Conservation (phyloP, 352 stramenopile genomes). For the Pythium guiyangense region DNA sequence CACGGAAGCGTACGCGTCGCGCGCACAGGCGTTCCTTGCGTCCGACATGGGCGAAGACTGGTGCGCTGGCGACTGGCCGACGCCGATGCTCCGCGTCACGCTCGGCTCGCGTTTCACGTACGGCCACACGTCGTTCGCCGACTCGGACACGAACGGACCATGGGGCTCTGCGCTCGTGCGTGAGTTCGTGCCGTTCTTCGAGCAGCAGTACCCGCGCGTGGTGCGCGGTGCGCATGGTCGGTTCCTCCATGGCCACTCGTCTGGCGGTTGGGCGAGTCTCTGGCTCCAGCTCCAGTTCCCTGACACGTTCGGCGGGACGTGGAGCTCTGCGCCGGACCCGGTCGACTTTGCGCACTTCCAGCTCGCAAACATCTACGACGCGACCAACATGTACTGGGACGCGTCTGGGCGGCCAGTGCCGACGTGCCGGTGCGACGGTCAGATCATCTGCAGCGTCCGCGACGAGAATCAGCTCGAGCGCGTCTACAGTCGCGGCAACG, state of each 20-base stretch:
- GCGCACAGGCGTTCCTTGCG: constrained; percentile 52
- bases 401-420: constrained; percentile 44
- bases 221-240: constrained; percentile 28
- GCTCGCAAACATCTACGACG: constrained; percentile 66
- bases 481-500: constrained; percentile 59
- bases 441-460: constrained; percentile 51
- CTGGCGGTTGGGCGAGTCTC: constrained; percentile 60
- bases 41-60: constrained; percentile 62
- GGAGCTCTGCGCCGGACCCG: constrained; percentile 66
- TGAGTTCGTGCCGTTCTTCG: constrained; percentile 66
- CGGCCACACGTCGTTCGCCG: constrained; percentile 72
- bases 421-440: constrained; percentile 46
- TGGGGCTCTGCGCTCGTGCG: constrained; percentile 64
- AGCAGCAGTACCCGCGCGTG: constrained; percentile 37
- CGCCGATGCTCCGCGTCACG: constrained; percentile 66
- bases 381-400: constrained; percentile 74
- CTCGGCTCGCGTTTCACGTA: constrained; percentile 72
- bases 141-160: constrained; percentile 56
- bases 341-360: constrained; percentile 72
- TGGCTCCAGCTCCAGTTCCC: constrained; percentile 76
- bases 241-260: constrained; percentile 72
- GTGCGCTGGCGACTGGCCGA: constrained; percentile 47
- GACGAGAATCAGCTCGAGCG: constrained; percentile 73
- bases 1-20: constrained; percentile 54
- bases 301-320: constrained; percentile 67